Base-by-base conservation (phyloP, 1,284 basidiomycete species). In the Mycena sp. region DNA sequence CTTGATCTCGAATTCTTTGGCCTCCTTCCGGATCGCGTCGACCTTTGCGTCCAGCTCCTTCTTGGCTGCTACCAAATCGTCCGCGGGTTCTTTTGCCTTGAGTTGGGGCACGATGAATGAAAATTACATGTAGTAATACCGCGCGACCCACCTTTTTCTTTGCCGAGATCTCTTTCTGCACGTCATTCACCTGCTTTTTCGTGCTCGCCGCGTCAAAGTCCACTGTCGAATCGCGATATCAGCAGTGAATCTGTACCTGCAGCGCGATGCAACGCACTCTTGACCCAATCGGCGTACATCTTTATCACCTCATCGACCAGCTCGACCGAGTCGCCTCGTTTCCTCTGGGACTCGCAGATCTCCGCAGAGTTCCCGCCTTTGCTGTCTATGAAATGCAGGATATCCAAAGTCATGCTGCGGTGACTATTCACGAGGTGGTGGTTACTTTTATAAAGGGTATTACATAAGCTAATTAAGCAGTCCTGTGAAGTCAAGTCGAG, bases 351-450 rank as follows among this genome's bases (percentile, higher is more conserved):
- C 73, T 96, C 95, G 67, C 91, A 84, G 70, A 99, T 96, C 73
- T 92, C 85, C 71, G 94, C 90, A n/a, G 96, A 90, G 81, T 98
- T 94, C 51, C 97, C 98, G 38, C 97, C 98, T 76, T 96, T 97
- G 79, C 83, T 88, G 73, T 92, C 88, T 69, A 94, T 91, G 69
- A 94, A 94, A 60, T 83, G 83, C 9, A 87, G 81, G n/a, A 93
- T 81, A 80, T 94, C 92, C 65, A 94, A 80, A 30, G 92, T 94
- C 65, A 67, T 67, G 52, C 43, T 59, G 52, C 10, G 25, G 28
- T 40, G 14, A 28, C 0, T 29, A 23, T 26, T 59, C 14, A 9
- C 30, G 26, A 43, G 40, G 23, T 41, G 26, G 37, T 23, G 44
- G 32, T 29, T 53, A 32, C 25, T 52, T 59, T 59, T 59, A 45